These are phyloP conservation scores for Alternaria arbusti DNA, from an alignment of 2,329 filamentous ascomycete genomes.

Conservation along the genomic window DNA sequence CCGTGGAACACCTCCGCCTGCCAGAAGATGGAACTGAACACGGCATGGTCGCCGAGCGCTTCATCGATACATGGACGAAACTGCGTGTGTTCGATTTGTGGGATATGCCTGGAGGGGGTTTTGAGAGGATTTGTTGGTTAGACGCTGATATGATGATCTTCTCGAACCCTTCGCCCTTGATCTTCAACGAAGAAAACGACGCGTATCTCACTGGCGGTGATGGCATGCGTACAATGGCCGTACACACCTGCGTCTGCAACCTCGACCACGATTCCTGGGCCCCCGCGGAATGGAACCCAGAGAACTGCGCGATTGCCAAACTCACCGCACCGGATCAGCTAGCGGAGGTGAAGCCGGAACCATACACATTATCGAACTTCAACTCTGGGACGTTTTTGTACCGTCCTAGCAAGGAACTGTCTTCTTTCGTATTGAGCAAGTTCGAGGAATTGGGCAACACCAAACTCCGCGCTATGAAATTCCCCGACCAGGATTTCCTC, in stretches of 20 bases:
- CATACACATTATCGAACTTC: slow-evolving; percentile 54
- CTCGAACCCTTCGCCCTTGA: slow-evolving; percentile 42
- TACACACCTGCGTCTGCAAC: slow-evolving; percentile 61
- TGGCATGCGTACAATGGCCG: slow-evolving; percentile 53
- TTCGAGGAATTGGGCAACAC: slow-evolving; percentile 48
- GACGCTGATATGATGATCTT: slow-evolving; percentile 62
- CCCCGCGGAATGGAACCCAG: slow-evolving; percentile 54
- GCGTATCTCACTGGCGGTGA: slow-evolving; percentile 23
- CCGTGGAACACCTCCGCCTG: slow-evolving; percentile 52
- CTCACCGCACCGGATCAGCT: slow-evolving; percentile 43
- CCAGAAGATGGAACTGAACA: slow-evolving; percentile 34
- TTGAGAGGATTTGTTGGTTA: slow-evolving; percentile 56
- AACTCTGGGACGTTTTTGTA: slow-evolving; percentile 62
- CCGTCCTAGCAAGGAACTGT: slow-evolving; percentile 49
- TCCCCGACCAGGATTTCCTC: slow-evolving; percentile 62
- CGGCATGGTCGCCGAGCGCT: slow-evolving; percentile 58
- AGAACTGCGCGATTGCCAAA: slow-evolving; percentile 58
- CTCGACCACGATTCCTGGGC: slow-evolving; percentile 59
- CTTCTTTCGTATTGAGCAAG: slow-evolving; percentile 49
- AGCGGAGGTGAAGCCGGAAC: slow-evolving; percentile 39
- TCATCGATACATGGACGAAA: slow-evolving; percentile 63
- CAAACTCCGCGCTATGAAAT: slow-evolving; percentile 54
- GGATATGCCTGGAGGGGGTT: too few species aligned
- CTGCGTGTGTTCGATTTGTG: slow-evolving; percentile 59
- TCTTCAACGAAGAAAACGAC: slow-evolving; percentile 54